These are phyloP conservation scores for Luzula sylvatica DNA, from an alignment of 176 grass and related monocot species.

Conservation along the genomic window DNA sequence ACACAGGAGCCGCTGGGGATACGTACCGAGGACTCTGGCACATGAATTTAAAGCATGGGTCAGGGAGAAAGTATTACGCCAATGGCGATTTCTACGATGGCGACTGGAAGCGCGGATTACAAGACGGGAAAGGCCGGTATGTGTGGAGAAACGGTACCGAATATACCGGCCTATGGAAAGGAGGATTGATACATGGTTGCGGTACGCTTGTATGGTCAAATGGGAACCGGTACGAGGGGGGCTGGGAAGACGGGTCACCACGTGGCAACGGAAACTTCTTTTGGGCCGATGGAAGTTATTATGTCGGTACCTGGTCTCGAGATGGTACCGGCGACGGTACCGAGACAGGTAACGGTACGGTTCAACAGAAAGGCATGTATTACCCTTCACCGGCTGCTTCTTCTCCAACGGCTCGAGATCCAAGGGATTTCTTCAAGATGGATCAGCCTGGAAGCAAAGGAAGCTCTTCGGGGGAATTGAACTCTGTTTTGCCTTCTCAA, in stretches of 20 bases:
- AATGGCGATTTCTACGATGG: conserved; percentile 77
- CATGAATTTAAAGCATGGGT: conserved; percentile 76
- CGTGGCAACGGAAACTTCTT: conserved; percentile 61
- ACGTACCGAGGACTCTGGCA: conserved; percentile 74
- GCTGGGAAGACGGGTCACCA: conserved; percentile 66
- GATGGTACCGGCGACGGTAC: conserved; percentile 22
- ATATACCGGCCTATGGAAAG: conserved; percentile 60
- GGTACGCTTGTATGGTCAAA: conserved; percentile 67
- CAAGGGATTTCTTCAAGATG: conserved; percentile 51
- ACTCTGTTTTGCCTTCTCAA: conserved; percentile 54
- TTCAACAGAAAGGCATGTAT: conserved; percentile 72
- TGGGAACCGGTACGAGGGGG: conserved; percentile 73
- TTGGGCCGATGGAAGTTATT: conserved; percentile 75
- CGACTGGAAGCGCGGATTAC: conserved; percentile 59
- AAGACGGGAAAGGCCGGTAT: conserved; percentile 61
- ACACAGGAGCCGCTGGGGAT: conserved; percentile 54
- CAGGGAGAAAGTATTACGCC: conserved; percentile 58
- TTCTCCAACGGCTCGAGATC: conserved; percentile 45
- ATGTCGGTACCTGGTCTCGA: conserved; percentile 61
- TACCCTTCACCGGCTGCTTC: conserved; percentile 46
- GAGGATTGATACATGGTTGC: conserved; percentile 57
- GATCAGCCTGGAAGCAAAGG: conserved; percentile 44
- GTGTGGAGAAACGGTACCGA: conserved; percentile 57
- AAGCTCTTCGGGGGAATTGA: conserved; percentile 33
- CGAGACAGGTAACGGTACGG: neutral